Evolutionary conservation across 1,284 basidiomycete species (phyloP).

Genomic region (Marasmius sp.): DNA sequence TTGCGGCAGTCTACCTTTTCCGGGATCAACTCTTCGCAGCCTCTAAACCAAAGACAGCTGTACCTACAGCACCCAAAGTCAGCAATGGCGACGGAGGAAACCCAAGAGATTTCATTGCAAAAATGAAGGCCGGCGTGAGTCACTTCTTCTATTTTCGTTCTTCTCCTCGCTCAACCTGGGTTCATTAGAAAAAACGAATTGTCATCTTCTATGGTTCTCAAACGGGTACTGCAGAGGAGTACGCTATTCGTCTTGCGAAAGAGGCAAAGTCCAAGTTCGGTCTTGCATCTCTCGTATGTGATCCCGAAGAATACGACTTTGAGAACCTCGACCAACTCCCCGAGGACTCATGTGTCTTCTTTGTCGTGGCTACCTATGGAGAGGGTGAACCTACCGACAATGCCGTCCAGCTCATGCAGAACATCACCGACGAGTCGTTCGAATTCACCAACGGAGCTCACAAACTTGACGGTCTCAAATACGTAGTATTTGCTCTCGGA

Average conservation of each 20-base stretch:
- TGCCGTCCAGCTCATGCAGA: slow-evolving; percentile 93
- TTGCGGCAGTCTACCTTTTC: slow-evolving; percentile 78
- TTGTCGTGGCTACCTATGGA: slow-evolving; percentile 97
- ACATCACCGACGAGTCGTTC: slow-evolving; percentile 83
- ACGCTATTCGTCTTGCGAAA: slow-evolving; percentile 90
- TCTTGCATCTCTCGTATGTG: slow-evolving; percentile 89
- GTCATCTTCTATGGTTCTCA: slow-evolving; percentile 97
- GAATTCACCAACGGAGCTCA: slow-evolving; percentile 83
- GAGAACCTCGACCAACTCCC: slow-evolving; percentile 92
- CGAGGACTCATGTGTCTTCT: slow-evolving; percentile 84
- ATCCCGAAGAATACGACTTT: slow-evolving; percentile 97
- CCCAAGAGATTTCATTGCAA: slow-evolving; percentile 85
- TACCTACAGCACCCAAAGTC: slow-evolving; percentile 45
- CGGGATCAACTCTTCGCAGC: slow-evolving; percentile 71
- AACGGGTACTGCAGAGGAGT: slow-evolving; percentile 96
- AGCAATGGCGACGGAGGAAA: slow-evolving; percentile 67
- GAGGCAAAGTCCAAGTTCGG: slow-evolving; percentile 95
- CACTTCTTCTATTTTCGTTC: background rate
- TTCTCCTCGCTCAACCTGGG: slow-evolving; percentile 9
- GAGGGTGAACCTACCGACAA: slow-evolving; percentile 99
- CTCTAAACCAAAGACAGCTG: slow-evolving; percentile 55
- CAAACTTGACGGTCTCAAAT: slow-evolving; percentile 86
- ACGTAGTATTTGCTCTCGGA: slow-evolving; percentile 93
- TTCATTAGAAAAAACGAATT: slow-evolving; percentile 83
- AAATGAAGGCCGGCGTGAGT: slow-evolving; percentile 88